These are phyloP conservation scores for Sarcodon sp. DNA, from an alignment of 768 basidiomycete genomes.

Conservation along the genomic window DNA sequence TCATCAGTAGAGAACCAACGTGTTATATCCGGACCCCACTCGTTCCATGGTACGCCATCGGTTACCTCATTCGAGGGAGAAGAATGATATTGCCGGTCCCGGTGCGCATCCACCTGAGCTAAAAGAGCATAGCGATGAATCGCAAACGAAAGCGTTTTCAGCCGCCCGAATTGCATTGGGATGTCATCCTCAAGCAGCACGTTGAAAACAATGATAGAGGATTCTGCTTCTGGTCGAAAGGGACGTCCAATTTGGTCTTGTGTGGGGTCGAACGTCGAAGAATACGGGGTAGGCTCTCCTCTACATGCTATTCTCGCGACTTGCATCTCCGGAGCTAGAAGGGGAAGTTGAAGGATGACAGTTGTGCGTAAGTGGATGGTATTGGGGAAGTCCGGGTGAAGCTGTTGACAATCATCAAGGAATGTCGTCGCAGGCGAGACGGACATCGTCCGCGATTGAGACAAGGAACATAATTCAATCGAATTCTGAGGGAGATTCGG, in stretches of 20 bases:
- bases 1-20: conserved; percentile 14
- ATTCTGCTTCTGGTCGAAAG: conserved; percentile 8
- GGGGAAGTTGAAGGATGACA: background rate
- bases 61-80: background rate
- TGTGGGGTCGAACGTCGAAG: background rate
- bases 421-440: background rate
- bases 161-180: background rate
- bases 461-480: conserved; percentile 11
- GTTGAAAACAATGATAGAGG: conserved; percentile 14
- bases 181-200: conserved; percentile 6
- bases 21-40: conserved; percentile 12
- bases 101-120: background rate
- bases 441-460: background rate
- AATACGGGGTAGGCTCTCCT: conserved; percentile 13
- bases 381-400: conserved; percentile 1
- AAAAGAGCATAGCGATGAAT: background rate
- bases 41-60: conserved; percentile 6
- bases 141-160: conserved; percentile 1
- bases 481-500: conserved; percentile 10
- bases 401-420: background rate
- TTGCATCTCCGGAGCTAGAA: background rate
- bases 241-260: background rate
- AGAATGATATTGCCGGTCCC: background rate
- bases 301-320: conserved; percentile 10
- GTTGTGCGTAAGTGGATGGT: background rate